A percentile compares a stretch with the other conserved stretches of the same genome.
Evolutionary conservation across 345 rosid genomes (phyloP).

Genomic region (Barbarea vulgaris): DNA sequence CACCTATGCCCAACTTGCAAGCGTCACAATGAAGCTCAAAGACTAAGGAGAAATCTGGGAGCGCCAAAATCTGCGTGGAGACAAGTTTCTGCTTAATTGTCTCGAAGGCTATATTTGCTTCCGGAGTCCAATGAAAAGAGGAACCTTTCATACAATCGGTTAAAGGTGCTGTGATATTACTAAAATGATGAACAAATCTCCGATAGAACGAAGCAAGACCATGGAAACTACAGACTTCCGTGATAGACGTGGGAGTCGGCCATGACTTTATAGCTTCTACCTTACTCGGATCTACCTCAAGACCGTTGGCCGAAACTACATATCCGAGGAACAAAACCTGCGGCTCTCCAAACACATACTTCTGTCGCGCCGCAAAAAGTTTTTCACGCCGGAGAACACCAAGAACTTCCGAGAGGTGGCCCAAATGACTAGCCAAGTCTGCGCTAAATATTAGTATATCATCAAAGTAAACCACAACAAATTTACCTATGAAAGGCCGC

Average conservation of each 20-base stretch:
- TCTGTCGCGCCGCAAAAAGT: background rate
- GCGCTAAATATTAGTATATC: background rate
- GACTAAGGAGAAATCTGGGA: background rate
- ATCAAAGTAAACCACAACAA: background rate
- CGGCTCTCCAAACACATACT: background rate
- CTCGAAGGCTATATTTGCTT: background rate
- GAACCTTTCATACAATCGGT: background rate
- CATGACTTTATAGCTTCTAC: background rate
- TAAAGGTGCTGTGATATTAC: background rate
- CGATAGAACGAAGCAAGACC: background rate
- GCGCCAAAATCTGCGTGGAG: background rate
- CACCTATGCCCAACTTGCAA: background rate
- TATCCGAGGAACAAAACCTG: background rate
- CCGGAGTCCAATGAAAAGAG: background rate
- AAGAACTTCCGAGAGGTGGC: background rate
- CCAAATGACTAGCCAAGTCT: background rate
- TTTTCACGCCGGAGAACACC: background rate
- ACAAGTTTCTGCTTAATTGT: background rate
- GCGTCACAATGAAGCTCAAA: conserved; percentile 4
- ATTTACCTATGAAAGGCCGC: background rate
- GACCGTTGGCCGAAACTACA: background rate
- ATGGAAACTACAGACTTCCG: background rate
- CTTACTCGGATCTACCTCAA: background rate
- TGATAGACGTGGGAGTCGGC: background rate
- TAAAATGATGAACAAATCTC: background rate